These are phyloP conservation scores for Allium cepa DNA, from an alignment of 106 monocot genomes.

Conservation along the genomic window DNA sequence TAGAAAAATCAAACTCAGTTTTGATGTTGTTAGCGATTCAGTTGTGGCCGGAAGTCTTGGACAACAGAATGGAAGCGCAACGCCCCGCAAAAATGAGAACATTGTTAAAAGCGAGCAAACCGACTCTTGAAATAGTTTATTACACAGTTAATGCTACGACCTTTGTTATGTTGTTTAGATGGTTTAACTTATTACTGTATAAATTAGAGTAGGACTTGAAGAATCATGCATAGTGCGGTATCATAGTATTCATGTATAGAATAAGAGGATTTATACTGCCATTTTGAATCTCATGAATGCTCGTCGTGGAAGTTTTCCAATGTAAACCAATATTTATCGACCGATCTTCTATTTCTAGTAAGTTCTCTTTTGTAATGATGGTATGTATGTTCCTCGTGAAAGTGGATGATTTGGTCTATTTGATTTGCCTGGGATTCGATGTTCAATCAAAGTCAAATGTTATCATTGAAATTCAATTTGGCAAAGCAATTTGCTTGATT, in stretches of 20 bases:
- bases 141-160: background rate
- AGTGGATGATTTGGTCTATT: background rate
- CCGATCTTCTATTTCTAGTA: too few species aligned
- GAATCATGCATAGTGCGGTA: background rate
- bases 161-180: background rate
- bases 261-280: conserved; percentile 6
- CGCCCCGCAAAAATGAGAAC: conserved; percentile 4
- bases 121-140: conserved; percentile 1
- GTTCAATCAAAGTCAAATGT: background rate
- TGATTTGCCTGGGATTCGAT: background rate
- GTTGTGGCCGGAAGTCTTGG: conserved; percentile 71
- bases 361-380: background rate
- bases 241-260: background rate
- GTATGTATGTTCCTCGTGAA: background rate
- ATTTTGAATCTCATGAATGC: background rate
- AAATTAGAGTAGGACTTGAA: background rate
- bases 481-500: too few species aligned
- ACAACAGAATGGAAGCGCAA: conserved; percentile 38
- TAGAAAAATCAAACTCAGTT: conserved; percentile 71
- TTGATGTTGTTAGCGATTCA: conserved; percentile 77
- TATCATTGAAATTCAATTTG: background rate
- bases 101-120: conserved; percentile 7
- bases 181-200: background rate
- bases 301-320: background rate
- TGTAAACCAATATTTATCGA: background rate